Base-by-base conservation (phyloP, 805 yeast genomes). In the Nakazawaea laoshanensis region DNA sequence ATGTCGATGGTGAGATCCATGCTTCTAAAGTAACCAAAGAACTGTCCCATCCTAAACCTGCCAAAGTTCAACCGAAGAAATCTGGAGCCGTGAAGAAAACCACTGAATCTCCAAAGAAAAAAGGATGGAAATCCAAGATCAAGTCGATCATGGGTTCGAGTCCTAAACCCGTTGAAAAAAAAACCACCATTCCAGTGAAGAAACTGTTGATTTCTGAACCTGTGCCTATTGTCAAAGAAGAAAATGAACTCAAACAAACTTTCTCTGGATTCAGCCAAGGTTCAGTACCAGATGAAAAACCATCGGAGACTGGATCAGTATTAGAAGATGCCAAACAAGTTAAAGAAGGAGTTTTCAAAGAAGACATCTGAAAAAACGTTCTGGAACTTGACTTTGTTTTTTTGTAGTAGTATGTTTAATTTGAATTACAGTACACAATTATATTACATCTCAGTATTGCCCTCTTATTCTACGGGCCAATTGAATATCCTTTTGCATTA, bases 401-500 rank as follows among this genome's bases (percentile, higher is more conserved):
- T n/a, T n/a, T n/a, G n/a, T n/a, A n/a, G n/a, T n/a, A n/a, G n/a
- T n/a, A n/a, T n/a, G n/a, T n/a, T n/a, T n/a, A n/a, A n/a, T n/a
- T n/a, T n/a, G n/a, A n/a, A n/a, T n/a, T n/a, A n/a, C n/a, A n/a
- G n/a, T n/a, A n/a, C n/a, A n/a, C n/a, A n/a, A n/a, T n/a, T n/a
- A n/a, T n/a, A n/a, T n/a, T n/a, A n/a, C n/a, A n/a, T n/a, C 13
- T n/a, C 11, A 35, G 23, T 27, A 27, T 16, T 36, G 35, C 5
- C 87, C 88, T 45, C 88, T 65, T 26, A 81, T 72, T 53, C 89
- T 63, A 58, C 92, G 67, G 3, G 92, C 92, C 42, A 82, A 58
- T 48, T 81, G 88, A 40, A 82, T 75, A 50, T 82, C 94, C 52
- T 77, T 80, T 47, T 78, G 82, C 89, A 81, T 82, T 21, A 82